Evolutionary conservation across 306 rosid species (phyloP), one percentile per base, ranked within the genome.

Genomic region (Styphnolobium japonicum): DNA sequence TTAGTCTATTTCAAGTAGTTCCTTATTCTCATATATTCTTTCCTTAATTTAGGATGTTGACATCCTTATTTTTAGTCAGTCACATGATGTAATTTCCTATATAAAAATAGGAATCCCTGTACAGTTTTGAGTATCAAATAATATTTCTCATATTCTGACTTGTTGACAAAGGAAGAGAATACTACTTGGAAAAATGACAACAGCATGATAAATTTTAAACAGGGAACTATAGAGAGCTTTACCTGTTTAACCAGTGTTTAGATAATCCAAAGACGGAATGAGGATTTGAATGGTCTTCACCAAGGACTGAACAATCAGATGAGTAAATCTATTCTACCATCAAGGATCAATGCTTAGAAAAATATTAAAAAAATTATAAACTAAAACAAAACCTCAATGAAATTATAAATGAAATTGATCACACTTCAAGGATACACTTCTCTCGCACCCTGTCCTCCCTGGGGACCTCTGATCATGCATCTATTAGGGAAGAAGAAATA

Each of bases 221-320:
- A 73, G 65, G 45, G 71, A 60, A 40, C 46, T 53, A 45, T 6
- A 43, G 62, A 67, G 60, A 56, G 43, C 73, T 72, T 72, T 65
- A 93, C 98, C 98, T 91, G 85, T 87, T 89, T 71, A 84, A 84
- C 96, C 95, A 91, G 81, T 84, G 94, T 60, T 85, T 89, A 12
- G 96, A 90, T 80, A 90, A 88, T 57, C 94, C 98, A 63, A 80
- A 69, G 23, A 84, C 80, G 22, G 98, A 45, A 71, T 66, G 91
- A 75, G 89, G 79, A 86, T 87, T 87, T 52, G 93, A 80, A 69
- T 79, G 89, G 80, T 87, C 91, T 79, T 88, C 88, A 70, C 83
- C 80, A 82, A 86, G 79, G 79, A 78, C 84, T n/a, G 93, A 80
- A 81, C 85, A 84, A 83, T 76, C 90, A 19, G 97, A 83, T 61